Evolutionary conservation across 2,329 filamentous ascomycete genomes (phyloP).

Genomic region (Fusarium cicatricum): DNA sequence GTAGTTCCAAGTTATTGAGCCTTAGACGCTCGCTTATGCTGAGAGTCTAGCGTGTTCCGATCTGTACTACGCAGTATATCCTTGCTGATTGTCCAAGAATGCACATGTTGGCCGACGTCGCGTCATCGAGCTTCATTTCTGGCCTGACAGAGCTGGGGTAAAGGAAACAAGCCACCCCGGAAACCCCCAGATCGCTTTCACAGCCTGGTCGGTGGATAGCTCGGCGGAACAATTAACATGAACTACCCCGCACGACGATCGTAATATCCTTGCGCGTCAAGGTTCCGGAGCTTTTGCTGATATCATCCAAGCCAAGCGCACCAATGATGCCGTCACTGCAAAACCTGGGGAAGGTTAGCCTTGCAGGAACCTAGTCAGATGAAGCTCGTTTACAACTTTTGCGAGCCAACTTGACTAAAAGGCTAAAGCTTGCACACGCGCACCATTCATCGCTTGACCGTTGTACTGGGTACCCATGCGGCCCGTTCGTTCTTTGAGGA

Average conservation of each 20-base stretch:
- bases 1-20: too few relatives aligned
- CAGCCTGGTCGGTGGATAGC: conserved; percentile 1
- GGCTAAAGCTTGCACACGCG: conserved; percentile 11
- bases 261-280: conserved; percentile 16
- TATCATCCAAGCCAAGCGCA: conserved; percentile 27
- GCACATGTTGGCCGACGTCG: too few relatives aligned
- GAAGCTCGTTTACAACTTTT: conserved; percentile 6
- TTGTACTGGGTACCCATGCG: conserved; percentile 22
- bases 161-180: too few relatives aligned
- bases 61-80: too few relatives aligned
- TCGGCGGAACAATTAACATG: conserved; percentile 19
- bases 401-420: conserved; percentile 10
- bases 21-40: too few relatives aligned
- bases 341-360: conserved; percentile 35
- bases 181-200: too few relatives aligned
- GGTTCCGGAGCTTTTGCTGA: conserved; percentile 6
- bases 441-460: conserved; percentile 22
- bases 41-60: too few relatives aligned
- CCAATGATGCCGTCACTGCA: conserved; percentile 13
- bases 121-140: too few relatives aligned
- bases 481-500: background rate
- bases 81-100: too few relatives aligned
- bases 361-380: conserved; percentile 9
- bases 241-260: conserved; percentile 35
- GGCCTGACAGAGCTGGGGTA: too few relatives aligned